Percentiles rank a stretch among this genome's conserved stretches.
Conservation (phyloP, 164 flowering plant species). For the Tinospora cordifolia region DNA sequence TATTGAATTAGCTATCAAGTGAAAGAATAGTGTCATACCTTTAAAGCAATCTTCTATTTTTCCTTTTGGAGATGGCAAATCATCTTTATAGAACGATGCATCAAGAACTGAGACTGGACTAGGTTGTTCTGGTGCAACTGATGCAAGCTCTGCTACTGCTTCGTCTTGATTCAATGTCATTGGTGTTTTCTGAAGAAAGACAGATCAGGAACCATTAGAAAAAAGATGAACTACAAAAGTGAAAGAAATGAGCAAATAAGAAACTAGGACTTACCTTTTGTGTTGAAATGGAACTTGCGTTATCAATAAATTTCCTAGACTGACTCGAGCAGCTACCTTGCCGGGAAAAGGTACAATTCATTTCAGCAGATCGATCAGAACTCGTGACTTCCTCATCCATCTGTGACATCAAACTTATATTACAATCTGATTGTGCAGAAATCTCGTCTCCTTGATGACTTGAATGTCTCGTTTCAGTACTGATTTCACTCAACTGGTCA, state of each 20-base stretch:
- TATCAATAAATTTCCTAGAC: conserved; percentile 11
- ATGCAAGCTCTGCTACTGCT: conserved; percentile 25
- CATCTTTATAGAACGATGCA: conserved; percentile 58
- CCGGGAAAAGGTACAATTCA: conserved; percentile 11
- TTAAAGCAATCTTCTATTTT: conserved; percentile 41
- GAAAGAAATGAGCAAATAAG: not conserved
- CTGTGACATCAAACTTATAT: conserved; percentile 28
- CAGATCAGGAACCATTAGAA: conserved; percentile 13
- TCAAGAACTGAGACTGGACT: conserved; percentile 98
- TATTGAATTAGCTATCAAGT: not conserved
- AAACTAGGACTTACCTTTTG: conserved; percentile 23
- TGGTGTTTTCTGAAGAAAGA: conserved; percentile 30
- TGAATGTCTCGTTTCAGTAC: conserved; percentile 39
- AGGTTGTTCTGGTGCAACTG: conserved; percentile 63
- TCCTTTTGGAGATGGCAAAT: conserved; percentile 73
- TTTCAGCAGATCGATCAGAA: conserved; percentile 24
- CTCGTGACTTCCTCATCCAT: conserved; percentile 38
- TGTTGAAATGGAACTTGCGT: conserved; percentile 12
- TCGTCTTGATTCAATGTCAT: conserved; percentile 24
- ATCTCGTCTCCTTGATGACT: conserved; percentile 44
- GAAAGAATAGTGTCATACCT: conserved; percentile 33
- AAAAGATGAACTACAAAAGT: conserved; percentile 3
- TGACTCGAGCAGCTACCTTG: conserved; percentile 13
- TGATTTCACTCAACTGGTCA: conserved; percentile 49
- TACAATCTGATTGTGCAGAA: conserved; percentile 39